Evolutionary conservation across 768 basidiomycete genomes (phyloP).

Genomic region (Stropharia rugosoannulata): DNA sequence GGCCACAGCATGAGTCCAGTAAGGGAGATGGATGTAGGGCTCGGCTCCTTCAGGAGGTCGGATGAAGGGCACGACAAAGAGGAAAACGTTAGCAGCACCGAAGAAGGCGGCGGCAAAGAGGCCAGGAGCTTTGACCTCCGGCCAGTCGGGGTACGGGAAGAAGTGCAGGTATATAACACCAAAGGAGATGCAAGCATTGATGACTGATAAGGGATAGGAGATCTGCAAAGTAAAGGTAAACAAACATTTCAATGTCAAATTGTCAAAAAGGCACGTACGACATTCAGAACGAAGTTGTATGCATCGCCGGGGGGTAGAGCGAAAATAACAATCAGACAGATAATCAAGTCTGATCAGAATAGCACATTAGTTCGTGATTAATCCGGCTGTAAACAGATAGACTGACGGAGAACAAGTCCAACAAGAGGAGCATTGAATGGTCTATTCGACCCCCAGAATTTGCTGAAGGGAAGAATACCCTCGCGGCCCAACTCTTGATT

Average conservation of each 20-base stretch:
- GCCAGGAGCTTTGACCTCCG: conserved; percentile 13
- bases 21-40: conserved; percentile 53
- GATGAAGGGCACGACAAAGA: conserved; percentile 52
- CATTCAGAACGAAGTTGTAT: conserved; percentile 60
- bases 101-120: conserved; percentile 41
- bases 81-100: conserved; percentile 58
- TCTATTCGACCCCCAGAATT: conserved; percentile 58
- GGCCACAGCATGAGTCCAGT: conserved; percentile 47
- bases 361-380: not conserved
- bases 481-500: conserved; percentile 65
- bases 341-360: conserved; percentile 27
- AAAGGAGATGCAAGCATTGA: conserved; percentile 50
- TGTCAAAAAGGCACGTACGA: conserved; percentile 34
- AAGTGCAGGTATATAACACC: conserved; percentile 43
- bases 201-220: conserved; percentile 48
- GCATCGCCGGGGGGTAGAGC: conserved; percentile 62
- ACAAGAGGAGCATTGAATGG: conserved; percentile 62
- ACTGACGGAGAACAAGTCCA: conserved; percentile 53
- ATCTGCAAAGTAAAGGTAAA: conserved; percentile 17
- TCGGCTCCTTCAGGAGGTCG: conserved; percentile 47
- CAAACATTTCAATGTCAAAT: not conserved
- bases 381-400: not conserved
- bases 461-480: conserved; percentile 59
- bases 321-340: conserved; percentile 37
- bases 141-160: conserved; percentile 25